Percentiles rank a stretch among this genome's conserved stretches.
Evolutionary conservation across 495 filamentous ascomycete species (phyloP).

Genomic region (Ramalina intermedia): DNA sequence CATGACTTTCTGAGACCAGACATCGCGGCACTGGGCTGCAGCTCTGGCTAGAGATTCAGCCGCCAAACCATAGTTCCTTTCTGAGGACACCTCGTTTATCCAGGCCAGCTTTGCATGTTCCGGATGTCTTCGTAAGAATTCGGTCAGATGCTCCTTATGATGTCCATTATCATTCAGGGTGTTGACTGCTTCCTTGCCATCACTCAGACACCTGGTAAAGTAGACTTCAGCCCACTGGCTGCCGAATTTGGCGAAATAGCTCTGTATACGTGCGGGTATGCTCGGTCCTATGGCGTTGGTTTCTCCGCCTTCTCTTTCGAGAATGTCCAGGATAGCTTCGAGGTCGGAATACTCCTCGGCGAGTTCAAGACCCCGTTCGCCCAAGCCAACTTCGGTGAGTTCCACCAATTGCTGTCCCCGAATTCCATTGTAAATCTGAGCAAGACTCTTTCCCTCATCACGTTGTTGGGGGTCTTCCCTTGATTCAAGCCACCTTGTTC

Average conservation of each 20-base stretch:
- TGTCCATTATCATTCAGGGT: conserved; percentile 52
- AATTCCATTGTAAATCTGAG: conserved; percentile 34
- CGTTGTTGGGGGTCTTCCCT: conserved; percentile 31
- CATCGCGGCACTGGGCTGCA: conserved; percentile 47
- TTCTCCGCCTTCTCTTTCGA: conserved; percentile 22
- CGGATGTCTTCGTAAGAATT: conserved; percentile 55
- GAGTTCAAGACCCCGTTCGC: conserved; percentile 51
- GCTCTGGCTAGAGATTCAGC: conserved; percentile 52
- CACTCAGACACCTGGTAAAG: conserved; percentile 57
- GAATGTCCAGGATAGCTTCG: conserved; percentile 50
- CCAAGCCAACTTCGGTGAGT: conserved; percentile 53
- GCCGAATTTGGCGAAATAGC: conserved; percentile 63
- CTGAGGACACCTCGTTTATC: conserved; percentile 77
- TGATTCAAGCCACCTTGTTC: conserved; percentile 42
- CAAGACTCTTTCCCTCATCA: conserved; percentile 32
- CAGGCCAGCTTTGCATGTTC: conserved; percentile 66
- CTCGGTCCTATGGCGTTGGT: background rate
- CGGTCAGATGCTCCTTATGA: conserved; percentile 52
- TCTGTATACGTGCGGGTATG: conserved; percentile 33
- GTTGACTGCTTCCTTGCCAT: conserved; percentile 43
- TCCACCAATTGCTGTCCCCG: conserved; percentile 44
- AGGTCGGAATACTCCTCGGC: conserved; percentile 63
- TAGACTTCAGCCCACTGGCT: conserved; percentile 63
- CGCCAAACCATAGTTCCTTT: conserved; percentile 57
- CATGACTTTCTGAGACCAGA: conserved; percentile 85